Base-by-base conservation (phyloP, 345 rosid species). In the Melaleuca alternifolia region DNA sequence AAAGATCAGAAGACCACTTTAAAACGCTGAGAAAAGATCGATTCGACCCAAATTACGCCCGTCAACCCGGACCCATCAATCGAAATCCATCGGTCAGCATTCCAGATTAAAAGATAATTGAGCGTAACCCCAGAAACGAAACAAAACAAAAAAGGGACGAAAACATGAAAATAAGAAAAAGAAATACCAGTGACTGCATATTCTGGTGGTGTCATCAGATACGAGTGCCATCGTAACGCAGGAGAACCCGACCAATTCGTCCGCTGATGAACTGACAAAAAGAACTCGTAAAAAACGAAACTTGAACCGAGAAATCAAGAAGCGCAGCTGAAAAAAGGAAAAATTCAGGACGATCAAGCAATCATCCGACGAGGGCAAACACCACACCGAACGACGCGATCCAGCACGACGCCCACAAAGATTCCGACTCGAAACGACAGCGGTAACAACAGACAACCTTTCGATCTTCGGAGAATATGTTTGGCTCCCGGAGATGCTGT, bases 121-220 rank as follows among this genome's bases (percentile, higher is more conserved):
- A 53, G 28, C 51, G 30, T 23, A 12, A 83, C 28, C 46, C 59
- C n/a, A 41, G 4, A 41, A 41, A 41, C 41, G 4, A 41, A 41
- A 41, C 41, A 37, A 57, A 18, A 15, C 85, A 52, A 82, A 86
- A 33, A 75, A 85, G n/a, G 16, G 83, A 87, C 12, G 21, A 71
- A 57, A 57, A 28, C 50, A 37, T 21, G 2, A 53, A 20, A n/a
- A 56, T 28, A 52, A 71, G 24, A 26, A 6, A 23, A 83, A 84
- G 6, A 75, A 89, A 54, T 92, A 97, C 99, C 99, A 97, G 95
- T 97, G 98, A 90, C 84, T 87, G 93, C 99, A 97, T 18, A 93
- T 89, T 87, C 88, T 91, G 50, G 95, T 93, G 90, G 92, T 86
- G 53, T 93, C 98, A 88, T 93, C 98, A 15, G 94, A 84, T 84